A percentile compares a stretch with the other conserved stretches of the same genome.
Conservation (phyloP, 2,329 filamentous ascomycete species). For the Blastomyces parvus region DNA sequence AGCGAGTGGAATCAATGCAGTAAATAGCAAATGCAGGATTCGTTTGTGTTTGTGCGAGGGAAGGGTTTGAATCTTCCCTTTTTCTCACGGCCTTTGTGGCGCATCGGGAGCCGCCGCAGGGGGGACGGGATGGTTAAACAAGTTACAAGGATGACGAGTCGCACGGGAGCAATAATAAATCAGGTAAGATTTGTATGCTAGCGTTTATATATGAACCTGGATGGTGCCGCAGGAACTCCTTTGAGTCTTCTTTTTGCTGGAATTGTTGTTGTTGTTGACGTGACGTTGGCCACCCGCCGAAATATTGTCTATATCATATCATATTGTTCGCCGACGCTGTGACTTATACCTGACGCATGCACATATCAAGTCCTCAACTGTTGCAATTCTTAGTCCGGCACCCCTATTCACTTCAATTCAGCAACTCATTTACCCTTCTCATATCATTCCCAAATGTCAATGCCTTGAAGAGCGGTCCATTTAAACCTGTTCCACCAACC, state of each 20-base stretch:
- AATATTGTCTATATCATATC: background rate
- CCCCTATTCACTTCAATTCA: background rate
- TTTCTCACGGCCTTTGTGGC: background rate
- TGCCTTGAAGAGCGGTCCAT: background rate
- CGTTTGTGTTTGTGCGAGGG: background rate
- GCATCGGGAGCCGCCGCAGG: background rate
- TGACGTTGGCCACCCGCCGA: background rate
- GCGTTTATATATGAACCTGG: background rate
- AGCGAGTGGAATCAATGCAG: background rate
- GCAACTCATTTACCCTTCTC: background rate
- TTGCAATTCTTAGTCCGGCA: too few relatives aligned
- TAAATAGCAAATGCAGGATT: background rate
- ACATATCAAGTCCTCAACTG: background rate
- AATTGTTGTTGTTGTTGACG: background rate
- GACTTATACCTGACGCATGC: background rate
- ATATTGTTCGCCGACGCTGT: background rate
- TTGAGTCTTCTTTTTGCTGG: background rate
- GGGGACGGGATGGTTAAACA: background rate
- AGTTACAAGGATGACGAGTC: background rate
- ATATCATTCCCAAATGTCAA: background rate
- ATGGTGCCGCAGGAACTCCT: background rate
- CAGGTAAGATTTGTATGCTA: background rate
- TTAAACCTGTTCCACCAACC: background rate
- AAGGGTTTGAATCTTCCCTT: background rate
- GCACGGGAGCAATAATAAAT: background rate